A percentile compares a stretch with the other conserved stretches of the same genome.
Conservation (phyloP, 2,329 filamentous ascomycete genomes). For the Xylariales sp. region DNA sequence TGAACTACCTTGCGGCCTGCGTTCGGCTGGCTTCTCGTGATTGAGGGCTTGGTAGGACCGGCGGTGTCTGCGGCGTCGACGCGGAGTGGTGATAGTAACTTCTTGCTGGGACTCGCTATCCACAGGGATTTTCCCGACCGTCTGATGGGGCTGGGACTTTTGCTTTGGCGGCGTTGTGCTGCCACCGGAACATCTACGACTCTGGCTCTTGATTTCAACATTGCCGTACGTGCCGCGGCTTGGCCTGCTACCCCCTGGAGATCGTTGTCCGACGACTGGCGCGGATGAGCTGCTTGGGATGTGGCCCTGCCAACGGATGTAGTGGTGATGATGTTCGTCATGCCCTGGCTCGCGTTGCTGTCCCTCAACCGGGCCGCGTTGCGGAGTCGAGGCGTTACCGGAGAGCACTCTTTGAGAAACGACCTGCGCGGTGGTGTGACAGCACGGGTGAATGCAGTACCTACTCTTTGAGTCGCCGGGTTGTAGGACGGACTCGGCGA, state of each 20-base stretch:
- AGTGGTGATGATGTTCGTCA: no score
- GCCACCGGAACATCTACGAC: slow-evolving; percentile 12
- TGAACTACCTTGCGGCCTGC: no score
- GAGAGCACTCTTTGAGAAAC: slow-evolving; percentile 3
- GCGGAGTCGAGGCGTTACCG: not conserved
- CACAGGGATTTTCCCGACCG: not conserved
- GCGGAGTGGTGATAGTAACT: not conserved
- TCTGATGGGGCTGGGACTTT: slow-evolving; percentile 9
- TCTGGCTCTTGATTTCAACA: slow-evolving; percentile 18
- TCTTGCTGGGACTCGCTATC: slow-evolving; percentile 4
- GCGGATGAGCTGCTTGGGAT: slow-evolving; percentile 11
- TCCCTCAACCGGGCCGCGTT: not conserved
- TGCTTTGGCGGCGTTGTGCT: slow-evolving; percentile 10
- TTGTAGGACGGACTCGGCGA: slow-evolving; percentile 20
- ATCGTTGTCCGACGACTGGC: slow-evolving; percentile 8
- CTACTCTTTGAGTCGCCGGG: slow-evolving; percentile 21
- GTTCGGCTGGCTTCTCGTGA: no score
- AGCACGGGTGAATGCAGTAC: slow-evolving; percentile 18
- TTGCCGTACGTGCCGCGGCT: slow-evolving; percentile 22
- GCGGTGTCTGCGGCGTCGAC: slow-evolving; percentile 18
- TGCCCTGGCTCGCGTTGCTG: no score
- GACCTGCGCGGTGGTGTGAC: slow-evolving; percentile 9
- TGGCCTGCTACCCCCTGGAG: slow-evolving; percentile 17
- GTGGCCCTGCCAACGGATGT: not conserved
- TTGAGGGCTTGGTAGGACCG: slow-evolving; percentile 15